Conservation (phyloP, 306 rosid species). For the Vigna angularis region DNA sequence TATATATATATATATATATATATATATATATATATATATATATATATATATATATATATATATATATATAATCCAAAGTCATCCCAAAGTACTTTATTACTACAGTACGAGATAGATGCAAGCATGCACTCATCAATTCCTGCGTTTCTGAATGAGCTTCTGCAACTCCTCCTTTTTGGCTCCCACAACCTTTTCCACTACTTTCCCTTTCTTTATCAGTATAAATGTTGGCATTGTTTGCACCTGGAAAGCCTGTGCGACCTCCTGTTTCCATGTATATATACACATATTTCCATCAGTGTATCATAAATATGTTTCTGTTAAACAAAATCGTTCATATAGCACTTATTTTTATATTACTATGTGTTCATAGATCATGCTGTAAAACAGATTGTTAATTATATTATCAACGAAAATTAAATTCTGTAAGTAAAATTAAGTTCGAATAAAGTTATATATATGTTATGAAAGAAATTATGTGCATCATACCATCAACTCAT, state of each 20-base stretch:
- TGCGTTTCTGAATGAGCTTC: constrained; percentile 59
- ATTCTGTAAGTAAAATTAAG: neutral
- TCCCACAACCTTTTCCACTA: constrained; percentile 68
- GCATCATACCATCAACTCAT: constrained; percentile 58
- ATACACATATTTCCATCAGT: neutral
- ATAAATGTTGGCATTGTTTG: constrained; percentile 85
- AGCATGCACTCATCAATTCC: constrained; percentile 29
- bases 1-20: neutral
- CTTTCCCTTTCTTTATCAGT: constrained; percentile 70
- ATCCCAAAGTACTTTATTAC: neutral
- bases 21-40: too few relatives aligned
- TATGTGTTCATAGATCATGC: too few relatives aligned
- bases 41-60: too few relatives aligned
- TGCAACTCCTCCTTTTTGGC: constrained; percentile 73
- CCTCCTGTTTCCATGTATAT: constrained; percentile 54
- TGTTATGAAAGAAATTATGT: neutral
- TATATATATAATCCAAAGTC: neutral
- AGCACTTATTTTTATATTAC: too few relatives aligned
- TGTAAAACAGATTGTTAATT: too few relatives aligned
- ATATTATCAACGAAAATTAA: neutral
- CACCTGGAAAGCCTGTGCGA: constrained; percentile 63
- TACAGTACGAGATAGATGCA: neutral
- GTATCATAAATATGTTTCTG: neutral
- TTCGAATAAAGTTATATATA: neutral
- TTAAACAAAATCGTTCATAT: neutral